These are phyloP conservation scores for Rhododendron ferrugineum DNA, from an alignment of 148 eudicot species.

Conservation along the genomic window DNA sequence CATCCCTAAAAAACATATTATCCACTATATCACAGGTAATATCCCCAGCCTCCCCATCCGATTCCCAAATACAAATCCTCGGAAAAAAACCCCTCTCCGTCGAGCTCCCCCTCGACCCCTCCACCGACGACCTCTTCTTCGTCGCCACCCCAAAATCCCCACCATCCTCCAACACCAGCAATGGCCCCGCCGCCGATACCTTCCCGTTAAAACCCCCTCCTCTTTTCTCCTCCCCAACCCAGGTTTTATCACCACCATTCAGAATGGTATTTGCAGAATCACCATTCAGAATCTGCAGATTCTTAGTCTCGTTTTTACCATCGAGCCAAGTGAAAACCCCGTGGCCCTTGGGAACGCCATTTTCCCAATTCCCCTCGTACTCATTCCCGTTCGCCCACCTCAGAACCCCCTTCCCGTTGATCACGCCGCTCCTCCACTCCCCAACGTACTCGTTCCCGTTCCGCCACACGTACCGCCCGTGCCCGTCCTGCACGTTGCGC, in stretches of 20 bases:
- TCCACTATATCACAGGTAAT: slow-evolving; percentile 83
- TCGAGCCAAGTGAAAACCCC: slow-evolving; percentile 50
- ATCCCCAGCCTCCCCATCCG: slow-evolving; percentile 77
- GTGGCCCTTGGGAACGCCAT: slow-evolving; percentile 52
- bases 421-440: slow-evolving; percentile 63
- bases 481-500: slow-evolving; percentile 62
- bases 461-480: slow-evolving; percentile 69
- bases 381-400: slow-evolving; percentile 59
- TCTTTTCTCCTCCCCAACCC: neutral
- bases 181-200: neutral
- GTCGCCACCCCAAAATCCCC: slow-evolving; percentile 14
- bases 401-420: slow-evolving; percentile 61
- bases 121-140: slow-evolving; percentile 47
- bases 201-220: slow-evolving; percentile 2
- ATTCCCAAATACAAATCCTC: slow-evolving; percentile 72
- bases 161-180: slow-evolving; percentile 20
- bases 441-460: slow-evolving; percentile 74
- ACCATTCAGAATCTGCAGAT: slow-evolving; percentile 24
- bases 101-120: slow-evolving; percentile 23
- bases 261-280: slow-evolving; percentile 9
- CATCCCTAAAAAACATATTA: slow-evolving; percentile 33
- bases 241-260: neutral
- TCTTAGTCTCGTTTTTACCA: slow-evolving; percentile 23
- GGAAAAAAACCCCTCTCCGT: slow-evolving; percentile 34
- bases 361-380: slow-evolving; percentile 70